phyloP scores from a whole-genome alignment of 1,284 basidiomycete genomes.

The Ustilago shanxiensis region DNA sequence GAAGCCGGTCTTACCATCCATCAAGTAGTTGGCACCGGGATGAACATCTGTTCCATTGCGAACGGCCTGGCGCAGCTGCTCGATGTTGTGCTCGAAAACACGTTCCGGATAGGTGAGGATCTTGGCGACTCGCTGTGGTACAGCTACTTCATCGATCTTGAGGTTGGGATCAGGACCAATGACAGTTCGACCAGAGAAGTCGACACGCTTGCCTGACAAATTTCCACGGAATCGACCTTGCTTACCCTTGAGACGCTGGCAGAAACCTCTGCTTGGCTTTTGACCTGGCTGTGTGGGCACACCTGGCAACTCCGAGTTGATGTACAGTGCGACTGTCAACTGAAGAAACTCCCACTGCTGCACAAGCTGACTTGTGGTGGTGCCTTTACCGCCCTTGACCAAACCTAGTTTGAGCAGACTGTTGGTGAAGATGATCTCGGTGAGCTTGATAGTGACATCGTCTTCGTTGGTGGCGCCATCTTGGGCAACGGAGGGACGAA shows the following conservation, averaged over 20 bases:
- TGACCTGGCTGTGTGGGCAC: constrained; percentile 60
- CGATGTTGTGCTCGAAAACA: constrained; percentile 92
- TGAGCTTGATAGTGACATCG: constrained; percentile 95
- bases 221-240: constrained; percentile 99
- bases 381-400: constrained; percentile 74
- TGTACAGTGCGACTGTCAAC: constrained; percentile 94
- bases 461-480: constrained; percentile 89
- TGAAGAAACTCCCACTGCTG: constrained; percentile 99
- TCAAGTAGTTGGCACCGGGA: constrained; percentile 90
- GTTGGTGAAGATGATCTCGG: constrained; percentile 96
- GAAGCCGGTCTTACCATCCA: constrained; percentile 80
- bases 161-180: constrained; percentile 99
- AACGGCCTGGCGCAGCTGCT: constrained; percentile 81
- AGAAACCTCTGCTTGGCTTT: constrained; percentile 79
- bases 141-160: constrained; percentile 86
- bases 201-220: constrained; percentile 97
- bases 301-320: constrained; percentile 97
- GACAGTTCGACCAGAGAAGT: constrained; percentile 98
- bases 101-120: constrained; percentile 96
- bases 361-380: constrained; percentile 67
- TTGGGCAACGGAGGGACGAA: constrained; percentile 95
- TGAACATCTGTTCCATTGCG: constrained; percentile 91
- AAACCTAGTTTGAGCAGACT: constrained; percentile 91
- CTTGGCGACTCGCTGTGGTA: constrained; percentile 95
- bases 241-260: constrained; percentile 98